Percentiles rank a stretch among this genome's conserved stretches.
Conservation (phyloP, 2,329 filamentous ascomycete species). For the Colletotrichum acutatum region DNA sequence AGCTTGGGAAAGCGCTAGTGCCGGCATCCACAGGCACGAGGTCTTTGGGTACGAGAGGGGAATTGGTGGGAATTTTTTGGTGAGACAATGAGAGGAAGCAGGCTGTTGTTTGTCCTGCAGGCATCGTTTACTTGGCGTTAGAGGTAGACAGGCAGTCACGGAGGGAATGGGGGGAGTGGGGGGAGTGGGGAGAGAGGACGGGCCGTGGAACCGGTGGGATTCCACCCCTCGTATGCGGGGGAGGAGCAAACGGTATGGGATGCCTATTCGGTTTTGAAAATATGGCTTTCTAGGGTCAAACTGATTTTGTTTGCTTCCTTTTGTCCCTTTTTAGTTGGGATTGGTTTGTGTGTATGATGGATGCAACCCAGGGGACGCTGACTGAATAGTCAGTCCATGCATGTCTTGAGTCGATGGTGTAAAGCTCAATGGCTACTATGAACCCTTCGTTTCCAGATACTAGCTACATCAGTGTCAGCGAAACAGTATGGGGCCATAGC, state of each 20-base stretch:
- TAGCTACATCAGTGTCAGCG: too few species aligned
- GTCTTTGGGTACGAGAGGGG: background rate
- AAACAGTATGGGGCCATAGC: too few species aligned
- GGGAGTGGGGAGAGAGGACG: background rate
- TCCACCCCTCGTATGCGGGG: background rate
- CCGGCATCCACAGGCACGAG: background rate
- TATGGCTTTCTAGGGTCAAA: too few species aligned
- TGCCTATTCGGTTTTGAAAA: background rate
- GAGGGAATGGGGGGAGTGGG: background rate
- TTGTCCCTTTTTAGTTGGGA: background rate
- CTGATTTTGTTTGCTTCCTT: background rate
- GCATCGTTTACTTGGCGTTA: background rate
- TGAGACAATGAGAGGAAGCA: background rate
- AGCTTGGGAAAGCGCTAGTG: background rate
- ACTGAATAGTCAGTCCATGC: too few species aligned
- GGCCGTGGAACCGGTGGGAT: constrained; percentile 15
- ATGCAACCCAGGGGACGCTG: background rate
- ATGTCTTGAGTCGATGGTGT: too few species aligned
- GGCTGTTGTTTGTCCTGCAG: background rate
- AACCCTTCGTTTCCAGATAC: too few species aligned
- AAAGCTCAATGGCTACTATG: too few species aligned
- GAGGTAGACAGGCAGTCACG: background rate
- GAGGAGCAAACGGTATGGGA: background rate
- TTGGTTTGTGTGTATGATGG: background rate
- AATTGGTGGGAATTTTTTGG: background rate